A percentile compares a stretch with the other conserved stretches of the same genome.
Conservation (phyloP, 108 stramenopile genomes). For the Epithemia pelagica region DNA sequence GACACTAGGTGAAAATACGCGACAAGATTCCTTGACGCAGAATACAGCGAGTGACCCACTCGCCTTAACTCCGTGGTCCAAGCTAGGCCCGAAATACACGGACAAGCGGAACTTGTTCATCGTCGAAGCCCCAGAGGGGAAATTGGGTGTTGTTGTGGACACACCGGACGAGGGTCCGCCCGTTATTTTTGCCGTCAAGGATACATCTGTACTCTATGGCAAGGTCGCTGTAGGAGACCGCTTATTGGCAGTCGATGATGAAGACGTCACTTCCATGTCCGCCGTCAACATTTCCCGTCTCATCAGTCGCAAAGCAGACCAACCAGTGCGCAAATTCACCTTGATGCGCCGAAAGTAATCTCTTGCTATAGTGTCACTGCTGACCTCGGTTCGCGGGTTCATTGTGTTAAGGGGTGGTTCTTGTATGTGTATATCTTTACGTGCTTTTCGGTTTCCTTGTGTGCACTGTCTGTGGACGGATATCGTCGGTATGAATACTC, state of each 20-base stretch:
- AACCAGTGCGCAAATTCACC: conserved; percentile 4
- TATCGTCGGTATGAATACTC: too few species aligned
- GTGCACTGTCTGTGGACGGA: too few species aligned
- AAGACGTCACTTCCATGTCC: conserved; percentile 46
- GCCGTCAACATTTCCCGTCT: conserved; percentile 51
- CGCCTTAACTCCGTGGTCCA: background rate
- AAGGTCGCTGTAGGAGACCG: conserved; percentile 51
- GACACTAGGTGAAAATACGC: background rate
- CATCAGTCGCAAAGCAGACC: conserved; percentile 44
- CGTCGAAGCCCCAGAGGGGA: conserved; percentile 49
- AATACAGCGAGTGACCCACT: background rate
- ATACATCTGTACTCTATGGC: conserved; percentile 30
- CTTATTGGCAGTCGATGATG: conserved; percentile 52
- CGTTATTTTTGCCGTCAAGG: conserved; percentile 46
- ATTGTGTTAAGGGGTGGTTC: too few species aligned
- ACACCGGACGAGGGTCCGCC: conserved; percentile 50
- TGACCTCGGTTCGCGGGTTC: conserved; percentile 36
- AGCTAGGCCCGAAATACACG: background rate
- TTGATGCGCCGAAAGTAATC: too few species aligned
- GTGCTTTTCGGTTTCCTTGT: too few species aligned
- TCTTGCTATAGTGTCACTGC: too few species aligned
- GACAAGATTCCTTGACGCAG: background rate
- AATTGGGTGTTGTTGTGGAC: conserved; percentile 57
- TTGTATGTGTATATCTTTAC: too few species aligned
- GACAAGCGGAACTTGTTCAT: background rate